These are phyloP conservation scores for Trichosporon coremiiforme DNA, from an alignment of 1,284 basidiomycete species.

Conservation along the genomic window DNA sequence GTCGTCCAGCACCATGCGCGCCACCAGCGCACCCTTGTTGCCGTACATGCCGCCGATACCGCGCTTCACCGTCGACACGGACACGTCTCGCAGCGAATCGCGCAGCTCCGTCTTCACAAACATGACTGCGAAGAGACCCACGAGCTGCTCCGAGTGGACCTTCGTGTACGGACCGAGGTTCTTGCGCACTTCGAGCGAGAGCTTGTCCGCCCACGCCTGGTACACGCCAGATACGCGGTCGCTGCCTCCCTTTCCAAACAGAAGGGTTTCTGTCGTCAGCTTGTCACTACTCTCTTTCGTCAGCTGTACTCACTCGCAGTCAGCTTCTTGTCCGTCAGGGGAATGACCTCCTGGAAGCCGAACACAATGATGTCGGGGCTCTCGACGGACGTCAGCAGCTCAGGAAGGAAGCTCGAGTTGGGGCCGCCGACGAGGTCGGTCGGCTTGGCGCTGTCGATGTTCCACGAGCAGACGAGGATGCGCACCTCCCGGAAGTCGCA, in stretches of 20 bases:
- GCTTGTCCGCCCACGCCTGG: slow-evolving; percentile 80
- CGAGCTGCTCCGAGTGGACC: slow-evolving; percentile 82
- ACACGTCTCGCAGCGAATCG: slow-evolving; percentile 66
- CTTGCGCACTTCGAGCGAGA: slow-evolving; percentile 70
- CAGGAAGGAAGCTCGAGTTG: slow-evolving; percentile 71
- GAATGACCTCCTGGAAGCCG: slow-evolving; percentile 94
- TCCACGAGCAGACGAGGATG: slow-evolving; percentile 88
- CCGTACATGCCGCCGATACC: slow-evolving; percentile 92
- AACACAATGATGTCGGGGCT: slow-evolving; percentile 87
- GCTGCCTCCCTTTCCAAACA: slow-evolving; percentile 73
- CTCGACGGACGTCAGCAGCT: slow-evolving; percentile 69
- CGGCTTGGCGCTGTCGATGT: slow-evolving; percentile 85
- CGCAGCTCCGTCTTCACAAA: slow-evolving; percentile 64
- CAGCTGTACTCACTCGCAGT: slow-evolving; percentile 66
- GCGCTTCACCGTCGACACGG: slow-evolving; percentile 77
- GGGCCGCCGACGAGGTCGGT: slow-evolving; percentile 66
- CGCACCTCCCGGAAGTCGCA: slow-evolving; percentile 77
- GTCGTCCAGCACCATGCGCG: slow-evolving; percentile 87
- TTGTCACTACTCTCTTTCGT: neutral
- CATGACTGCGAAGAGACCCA: slow-evolving; percentile 85
- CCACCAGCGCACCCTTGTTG: slow-evolving; percentile 94
- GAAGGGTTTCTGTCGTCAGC: slow-evolving; percentile 64
- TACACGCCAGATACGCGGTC: slow-evolving; percentile 78
- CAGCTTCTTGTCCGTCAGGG: slow-evolving; percentile 86
- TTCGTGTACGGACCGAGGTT: slow-evolving; percentile 76